phyloP scores from a whole-genome alignment of 2,329 filamentous ascomycete genomes.

The Elsinoe australis region DNA sequence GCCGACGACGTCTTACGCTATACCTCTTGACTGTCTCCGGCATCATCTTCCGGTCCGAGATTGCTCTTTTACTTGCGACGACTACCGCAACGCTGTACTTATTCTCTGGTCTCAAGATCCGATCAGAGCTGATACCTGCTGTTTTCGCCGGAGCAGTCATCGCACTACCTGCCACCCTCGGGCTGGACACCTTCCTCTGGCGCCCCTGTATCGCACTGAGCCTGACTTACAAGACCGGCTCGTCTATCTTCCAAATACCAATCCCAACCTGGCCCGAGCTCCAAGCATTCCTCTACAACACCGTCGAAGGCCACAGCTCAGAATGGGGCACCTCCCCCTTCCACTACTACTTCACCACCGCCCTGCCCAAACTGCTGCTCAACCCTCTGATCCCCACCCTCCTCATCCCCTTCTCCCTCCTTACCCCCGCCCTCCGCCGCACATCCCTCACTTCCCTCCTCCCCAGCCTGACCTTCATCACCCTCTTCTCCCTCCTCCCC shows the following conservation, averaged over 20 bases:
- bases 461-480: conserved; percentile 65
- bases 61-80: conserved; percentile 69
- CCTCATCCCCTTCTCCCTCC: conserved; percentile 43
- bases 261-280: conserved; percentile 80
- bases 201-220: conserved; percentile 37
- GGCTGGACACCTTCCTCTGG: conserved; percentile 91
- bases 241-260: conserved; percentile 21
- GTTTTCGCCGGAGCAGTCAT: conserved; percentile 58
- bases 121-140: conserved; percentile 55
- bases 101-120: conserved; percentile 46
- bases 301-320: conserved; percentile 70
- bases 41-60: conserved; percentile 80
- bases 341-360: conserved; percentile 76
- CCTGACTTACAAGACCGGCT: conserved; percentile 6
- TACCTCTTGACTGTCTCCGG: conserved; percentile 71
- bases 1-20: conserved; percentile 57
- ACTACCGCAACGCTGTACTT: conserved; percentile 59
- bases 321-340: conserved; percentile 83
- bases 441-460: conserved; percentile 48
- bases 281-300: conserved; percentile 84
- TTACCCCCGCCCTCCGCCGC: conserved; percentile 40
- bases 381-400: conserved; percentile 61
- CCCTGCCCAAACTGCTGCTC: conserved; percentile 72
- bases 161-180: conserved; percentile 62
- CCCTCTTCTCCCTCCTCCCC: conserved; percentile 76